phyloP scores from a whole-genome alignment of 345 rosid genomes.

The Rhodamnia rubescens region DNA sequence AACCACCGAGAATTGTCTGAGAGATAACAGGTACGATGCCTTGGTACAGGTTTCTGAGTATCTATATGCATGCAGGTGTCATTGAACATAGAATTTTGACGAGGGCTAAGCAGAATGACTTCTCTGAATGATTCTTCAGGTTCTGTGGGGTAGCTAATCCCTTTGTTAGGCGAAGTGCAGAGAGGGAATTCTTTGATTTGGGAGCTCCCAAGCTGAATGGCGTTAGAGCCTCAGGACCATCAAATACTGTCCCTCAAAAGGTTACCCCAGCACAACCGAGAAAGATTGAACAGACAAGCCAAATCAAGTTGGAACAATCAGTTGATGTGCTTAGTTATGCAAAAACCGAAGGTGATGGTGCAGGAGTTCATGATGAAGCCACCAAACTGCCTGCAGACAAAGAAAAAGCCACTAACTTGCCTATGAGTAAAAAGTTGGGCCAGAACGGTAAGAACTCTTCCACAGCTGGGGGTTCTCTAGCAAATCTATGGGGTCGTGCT shows the following conservation, averaged over 20 bases:
- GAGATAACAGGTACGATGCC: slow-evolving; percentile 61
- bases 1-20: slow-evolving; percentile 58
- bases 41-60: neutral
- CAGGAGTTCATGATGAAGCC: slow-evolving; percentile 18
- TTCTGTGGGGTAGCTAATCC: slow-evolving; percentile 70
- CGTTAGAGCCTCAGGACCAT: slow-evolving; percentile 16
- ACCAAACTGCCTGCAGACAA: slow-evolving; percentile 25
- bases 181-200: slow-evolving; percentile 21
- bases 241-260: slow-evolving; percentile 12
- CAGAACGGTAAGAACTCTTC: slow-evolving; percentile 28
- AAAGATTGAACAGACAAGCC: slow-evolving; percentile 26
- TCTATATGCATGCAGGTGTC: slow-evolving; percentile 8
- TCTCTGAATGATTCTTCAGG: slow-evolving; percentile 25
- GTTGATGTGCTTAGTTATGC: slow-evolving; percentile 17
- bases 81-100: neutral
- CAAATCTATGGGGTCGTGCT: slow-evolving; percentile 73
- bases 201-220: slow-evolving; percentile 20
- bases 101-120: neutral
- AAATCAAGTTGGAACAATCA: slow-evolving; percentile 19
- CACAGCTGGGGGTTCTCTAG: slow-evolving; percentile 43
- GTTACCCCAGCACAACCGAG: slow-evolving; percentile 16
- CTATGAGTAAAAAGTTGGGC: slow-evolving; percentile 29
- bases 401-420: slow-evolving; percentile 25
- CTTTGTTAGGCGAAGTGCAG: slow-evolving; percentile 43
- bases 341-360: slow-evolving; percentile 18